Base-by-base conservation (phyloP, 2,329 filamentous ascomycete genomes). In the Mycosphaerelloides madeirae region DNA sequence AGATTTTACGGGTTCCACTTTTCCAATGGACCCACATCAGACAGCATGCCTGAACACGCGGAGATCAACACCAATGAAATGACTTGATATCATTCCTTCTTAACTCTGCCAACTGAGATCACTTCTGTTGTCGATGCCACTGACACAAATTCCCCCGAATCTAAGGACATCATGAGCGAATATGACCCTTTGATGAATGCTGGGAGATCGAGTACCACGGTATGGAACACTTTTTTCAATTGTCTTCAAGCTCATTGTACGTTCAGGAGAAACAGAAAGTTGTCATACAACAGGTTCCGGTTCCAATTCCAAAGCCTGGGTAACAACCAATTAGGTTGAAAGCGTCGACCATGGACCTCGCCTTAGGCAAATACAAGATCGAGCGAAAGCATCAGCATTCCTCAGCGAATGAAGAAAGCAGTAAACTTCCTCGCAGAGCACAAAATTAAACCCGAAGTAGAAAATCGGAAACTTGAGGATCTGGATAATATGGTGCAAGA, bases 401-500 rank as follows among this genome's bases (percentile, higher is more conserved):
- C 50, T 1, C 50, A 49, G 22, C 38, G 50, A 6, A 53, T 53
- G 50, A 43, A 46, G 35, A 53, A 50, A 29, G 50, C 50, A 11
- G 48, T 53, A 9, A 43, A 53, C 28, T 53, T 50, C 18, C 45
- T 53, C 3, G 44, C 38, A 1, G 29, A 53, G 43, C 50, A 53
- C 19, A 41, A 46, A 14, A 53, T 53, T 35, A 44, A 32, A 15
- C 50, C 48, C 11, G 50, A 53, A 29, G 48, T 53, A 14, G 44
- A 53, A 36, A 31, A 48, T 32, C 41, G 50, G 11, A 50, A 44
- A 14, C 31, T 53, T 5, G 50, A 53, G 6, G 50, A 53, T 6
- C 34, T 53, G 18, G 44, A 53, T 31, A 48, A 53, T 29, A 53
- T 50, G 50, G 50, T 53, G 9, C 46, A 45, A n/a, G 50, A 53